Conservation (phyloP, 1,284 basidiomycete species). For the Singerocomus inundabilis region DNA sequence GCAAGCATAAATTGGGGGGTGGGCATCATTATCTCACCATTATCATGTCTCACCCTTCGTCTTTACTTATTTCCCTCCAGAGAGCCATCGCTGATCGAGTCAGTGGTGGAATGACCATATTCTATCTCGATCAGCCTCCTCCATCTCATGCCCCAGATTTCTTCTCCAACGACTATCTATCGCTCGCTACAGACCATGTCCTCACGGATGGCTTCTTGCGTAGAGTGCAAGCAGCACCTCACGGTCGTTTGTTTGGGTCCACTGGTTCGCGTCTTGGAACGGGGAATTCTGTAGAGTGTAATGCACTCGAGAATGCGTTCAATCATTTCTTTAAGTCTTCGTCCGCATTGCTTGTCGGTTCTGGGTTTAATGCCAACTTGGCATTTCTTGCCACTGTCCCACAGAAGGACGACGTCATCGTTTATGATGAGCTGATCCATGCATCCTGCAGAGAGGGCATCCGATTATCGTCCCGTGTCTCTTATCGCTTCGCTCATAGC, state of each 20-base stretch:
- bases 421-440: conserved; percentile 62
- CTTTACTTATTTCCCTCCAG: conserved; percentile 17
- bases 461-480: conserved; percentile 36
- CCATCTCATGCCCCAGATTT: conserved; percentile 45
- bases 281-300: conserved; percentile 37
- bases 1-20: conserved; percentile 15
- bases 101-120: conserved; percentile 7
- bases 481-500: conserved; percentile 48
- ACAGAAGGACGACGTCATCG: conserved; percentile 46
- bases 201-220: conserved; percentile 37
- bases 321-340: conserved; percentile 23
- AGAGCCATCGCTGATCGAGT: conserved; percentile 10
- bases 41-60: conserved; percentile 11
- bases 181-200: conserved; percentile 41
- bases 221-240: conserved; percentile 25
- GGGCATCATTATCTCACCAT: background rate
- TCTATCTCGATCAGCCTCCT: conserved; percentile 22
- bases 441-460: conserved; percentile 60
- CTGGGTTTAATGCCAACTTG: conserved; percentile 62
- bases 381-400: conserved; percentile 55
- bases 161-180: conserved; percentile 65
- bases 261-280: conserved; percentile 58
- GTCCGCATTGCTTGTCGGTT: conserved; percentile 55
- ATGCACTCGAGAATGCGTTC: conserved; percentile 15
- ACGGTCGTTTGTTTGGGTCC: conserved; percentile 45